Evolutionary conservation across 441 rosid genomes (phyloP).

Genomic region (Euphorbia celastroides): DNA sequence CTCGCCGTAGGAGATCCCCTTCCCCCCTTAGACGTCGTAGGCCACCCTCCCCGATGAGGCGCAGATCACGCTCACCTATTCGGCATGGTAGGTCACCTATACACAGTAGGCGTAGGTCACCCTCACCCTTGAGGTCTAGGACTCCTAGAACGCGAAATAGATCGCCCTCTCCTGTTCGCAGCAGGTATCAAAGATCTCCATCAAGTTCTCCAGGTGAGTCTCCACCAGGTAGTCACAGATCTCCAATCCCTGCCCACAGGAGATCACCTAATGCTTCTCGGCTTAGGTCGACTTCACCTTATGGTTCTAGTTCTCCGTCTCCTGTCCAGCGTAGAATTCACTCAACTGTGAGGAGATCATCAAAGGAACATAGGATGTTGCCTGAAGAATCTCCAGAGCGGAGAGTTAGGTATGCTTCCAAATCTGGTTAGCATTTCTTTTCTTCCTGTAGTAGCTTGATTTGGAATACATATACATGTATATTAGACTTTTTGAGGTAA

Average conservation of each 20-base stretch:
- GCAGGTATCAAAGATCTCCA: conserved; percentile 32
- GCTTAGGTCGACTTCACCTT: conserved; percentile 36
- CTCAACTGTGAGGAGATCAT: conserved; percentile 35
- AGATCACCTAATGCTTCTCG: conserved; percentile 37
- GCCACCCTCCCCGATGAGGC: conserved; percentile 24
- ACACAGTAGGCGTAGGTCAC: conserved; percentile 31
- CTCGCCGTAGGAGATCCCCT: conserved; percentile 27
- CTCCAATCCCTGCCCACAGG: conserved; percentile 33
- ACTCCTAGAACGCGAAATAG: conserved; percentile 26
- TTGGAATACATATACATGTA: neutral
- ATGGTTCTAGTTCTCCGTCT: conserved; percentile 38
- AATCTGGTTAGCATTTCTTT: neutral
- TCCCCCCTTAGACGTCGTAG: conserved; percentile 19
- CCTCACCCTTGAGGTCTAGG: conserved; percentile 30
- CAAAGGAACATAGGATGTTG: conserved; percentile 29
- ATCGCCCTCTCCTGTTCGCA: conserved; percentile 23
- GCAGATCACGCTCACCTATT: conserved; percentile 34
- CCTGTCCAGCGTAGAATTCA: conserved; percentile 34
- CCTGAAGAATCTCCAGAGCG: conserved; percentile 39
- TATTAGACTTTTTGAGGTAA: too few species aligned
- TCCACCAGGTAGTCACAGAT: conserved; percentile 25
- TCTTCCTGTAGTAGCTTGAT: neutral
- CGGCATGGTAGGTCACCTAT: conserved; percentile 37
- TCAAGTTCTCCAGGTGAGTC: conserved; percentile 32
- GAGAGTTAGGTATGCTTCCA: conserved; percentile 40